Base-by-base conservation (phyloP, 768 basidiomycete species). In the Amanita inopinata region DNA sequence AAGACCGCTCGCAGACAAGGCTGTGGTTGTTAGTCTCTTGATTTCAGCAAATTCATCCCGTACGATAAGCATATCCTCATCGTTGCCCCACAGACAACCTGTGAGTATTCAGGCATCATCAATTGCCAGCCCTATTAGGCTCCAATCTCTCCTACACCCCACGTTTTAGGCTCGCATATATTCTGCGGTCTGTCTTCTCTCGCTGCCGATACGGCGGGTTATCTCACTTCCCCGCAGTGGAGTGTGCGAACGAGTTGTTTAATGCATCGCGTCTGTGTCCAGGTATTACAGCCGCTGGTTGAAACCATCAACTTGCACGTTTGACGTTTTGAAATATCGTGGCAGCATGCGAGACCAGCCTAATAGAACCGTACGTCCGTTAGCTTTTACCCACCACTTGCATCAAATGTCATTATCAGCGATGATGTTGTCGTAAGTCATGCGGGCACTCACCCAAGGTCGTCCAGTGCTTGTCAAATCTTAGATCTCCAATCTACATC, bases 241-340 rank as follows among this genome's bases (percentile, higher is more conserved):
- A 83, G 19, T 91, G 88, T 56, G 88, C 88, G 18, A 88, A 86
- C 54, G 83, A 88, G 54, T 58, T 87, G 20, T 91, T 91, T 61
- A 83, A 76, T 48, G 66, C 76, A 5, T 73, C 85, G 7, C 75
- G 84, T 32, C 67, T 88, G 24, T 90, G 88, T 56, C 87, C 88
- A 52, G 87, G 85, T 77, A 55, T 38, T n/a, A n/a, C n/a, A n/a
- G n/a, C n/a, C n/a, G n/a, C n/a, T n/a, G n/a, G n/a, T n/a, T n/a
- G n/a, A n/a, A n/a, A n/a, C n/a, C n/a, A n/a, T n/a, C n/a, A n/a
- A n/a, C n/a, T n/a, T n/a, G n/a, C n/a, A n/a, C n/a, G n/a, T n/a
- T n/a, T n/a, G n/a, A n/a, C n/a, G n/a, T n/a, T n/a, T 44, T 23
- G 6, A 36, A 34, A 22, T 20, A 14, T 20, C 2, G 3, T 36